Conservation (phyloP, 169 alveolate species). For the Cryptosporidium andersoni region DNA sequence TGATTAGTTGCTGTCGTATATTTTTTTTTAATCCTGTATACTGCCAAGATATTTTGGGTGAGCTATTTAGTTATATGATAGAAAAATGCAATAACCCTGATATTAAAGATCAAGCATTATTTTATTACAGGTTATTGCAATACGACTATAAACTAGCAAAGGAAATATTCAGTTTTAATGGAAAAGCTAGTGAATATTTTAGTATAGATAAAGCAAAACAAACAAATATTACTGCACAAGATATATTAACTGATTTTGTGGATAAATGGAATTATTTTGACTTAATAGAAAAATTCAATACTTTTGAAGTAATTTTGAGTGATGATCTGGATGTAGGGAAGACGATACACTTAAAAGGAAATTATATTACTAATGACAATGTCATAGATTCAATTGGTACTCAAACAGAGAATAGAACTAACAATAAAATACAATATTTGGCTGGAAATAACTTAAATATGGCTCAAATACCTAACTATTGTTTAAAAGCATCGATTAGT, state of each 20-base stretch:
- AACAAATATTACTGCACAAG: background rate
- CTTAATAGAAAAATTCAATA: constrained; percentile 18
- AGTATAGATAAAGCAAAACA: background rate
- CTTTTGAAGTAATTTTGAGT: constrained; percentile 10
- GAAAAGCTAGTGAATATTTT: background rate
- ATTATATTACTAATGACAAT: background rate
- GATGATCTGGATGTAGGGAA: background rate
- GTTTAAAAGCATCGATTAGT: background rate
- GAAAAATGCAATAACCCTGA: constrained; percentile 56
- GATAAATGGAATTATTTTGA: constrained; percentile 20
- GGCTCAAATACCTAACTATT: background rate
- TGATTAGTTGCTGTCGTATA: constrained; percentile 48
- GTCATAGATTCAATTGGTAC: background rate
- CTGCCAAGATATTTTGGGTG: constrained; percentile 28
- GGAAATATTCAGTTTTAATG: background rate
- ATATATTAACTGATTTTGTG: constrained; percentile 24
- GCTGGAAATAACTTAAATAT: too few relatives aligned
- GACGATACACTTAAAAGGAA: constrained; percentile 27
- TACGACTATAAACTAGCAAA: constrained; percentile 42
- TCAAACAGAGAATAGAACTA: background rate
- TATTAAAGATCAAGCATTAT: constrained; percentile 61
- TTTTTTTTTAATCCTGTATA: constrained; percentile 46
- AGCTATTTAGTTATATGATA: constrained; percentile 5
- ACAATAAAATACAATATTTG: background rate
- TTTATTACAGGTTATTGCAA: constrained; percentile 48